These are phyloP conservation scores for Kitagawia praeruptora DNA, from an alignment of 129 eudicot genomes.

Conservation along the genomic window DNA sequence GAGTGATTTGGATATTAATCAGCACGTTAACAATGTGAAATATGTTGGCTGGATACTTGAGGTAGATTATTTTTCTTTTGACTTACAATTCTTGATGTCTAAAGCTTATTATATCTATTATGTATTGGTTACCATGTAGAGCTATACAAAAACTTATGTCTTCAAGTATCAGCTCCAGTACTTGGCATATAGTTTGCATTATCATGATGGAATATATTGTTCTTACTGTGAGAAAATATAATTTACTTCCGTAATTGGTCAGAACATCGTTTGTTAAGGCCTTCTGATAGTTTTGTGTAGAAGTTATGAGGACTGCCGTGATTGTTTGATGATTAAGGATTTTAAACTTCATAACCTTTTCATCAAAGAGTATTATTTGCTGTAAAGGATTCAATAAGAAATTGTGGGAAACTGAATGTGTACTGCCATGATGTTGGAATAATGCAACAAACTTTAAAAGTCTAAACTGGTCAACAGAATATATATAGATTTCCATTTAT, in stretches of 20 bases:
- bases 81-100: neutral
- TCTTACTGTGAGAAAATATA: neutral
- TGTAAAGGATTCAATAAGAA: neutral
- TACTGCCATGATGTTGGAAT: neutral
- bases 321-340: neutral
- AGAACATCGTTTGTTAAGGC: neutral
- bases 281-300: neutral
- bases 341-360: no score
- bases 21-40: constrained; percentile 91
- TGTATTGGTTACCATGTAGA: neutral
- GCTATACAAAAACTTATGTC: neutral
- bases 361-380: neutral
- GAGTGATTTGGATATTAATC: constrained; percentile 91
- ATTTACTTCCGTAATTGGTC: neutral
- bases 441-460: no score
- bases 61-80: constrained; percentile 26
- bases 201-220: neutral
- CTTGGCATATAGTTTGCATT: neutral
- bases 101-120: neutral
- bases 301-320: neutral
- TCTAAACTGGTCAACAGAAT: neutral
- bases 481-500: neutral
- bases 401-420: neutral
- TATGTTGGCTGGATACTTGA: constrained; percentile 91
- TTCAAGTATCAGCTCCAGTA: neutral